These are phyloP conservation scores for Hanseniaspora mollemarum DNA, from an alignment of 805 yeast genomes.

Conservation along the genomic window DNA sequence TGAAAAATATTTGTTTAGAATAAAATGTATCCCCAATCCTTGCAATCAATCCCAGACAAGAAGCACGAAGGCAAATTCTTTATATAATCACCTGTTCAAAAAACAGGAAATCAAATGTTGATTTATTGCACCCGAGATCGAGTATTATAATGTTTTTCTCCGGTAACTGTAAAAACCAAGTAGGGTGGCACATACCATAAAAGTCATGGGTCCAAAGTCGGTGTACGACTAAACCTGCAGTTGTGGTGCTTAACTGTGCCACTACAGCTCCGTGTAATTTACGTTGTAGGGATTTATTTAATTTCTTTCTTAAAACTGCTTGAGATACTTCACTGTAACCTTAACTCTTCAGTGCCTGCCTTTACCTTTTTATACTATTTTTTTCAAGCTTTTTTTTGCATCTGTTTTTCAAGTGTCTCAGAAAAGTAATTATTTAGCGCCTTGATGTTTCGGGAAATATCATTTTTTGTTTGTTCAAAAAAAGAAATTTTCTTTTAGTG, in stretches of 20 bases:
- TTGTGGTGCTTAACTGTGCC: slow-evolving; percentile 47
- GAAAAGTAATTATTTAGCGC: no score
- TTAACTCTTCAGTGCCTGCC: no score
- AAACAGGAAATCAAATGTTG: slow-evolving; percentile 38
- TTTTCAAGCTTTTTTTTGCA: no score
- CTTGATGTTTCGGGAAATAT: no score
- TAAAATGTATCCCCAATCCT: slow-evolving; percentile 37
- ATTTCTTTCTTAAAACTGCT: no score
- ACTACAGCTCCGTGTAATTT: slow-evolving; percentile 31
- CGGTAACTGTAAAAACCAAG: slow-evolving; percentile 39
- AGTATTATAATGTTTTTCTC: slow-evolving; percentile 38
- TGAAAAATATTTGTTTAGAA: no score
- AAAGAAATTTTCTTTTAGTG: no score
- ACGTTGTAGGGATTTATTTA: slow-evolving; percentile 41
- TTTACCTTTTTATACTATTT: no score
- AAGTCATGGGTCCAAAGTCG: slow-evolving; percentile 50
- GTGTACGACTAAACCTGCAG: slow-evolving; percentile 18
- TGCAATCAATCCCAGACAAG: slow-evolving; percentile 56
- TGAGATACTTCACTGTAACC: no score
- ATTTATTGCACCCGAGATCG: slow-evolving; percentile 67
- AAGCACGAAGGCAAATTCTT: slow-evolving; percentile 64
- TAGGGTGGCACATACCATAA: slow-evolving; percentile 34
- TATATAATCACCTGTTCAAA: slow-evolving; percentile 28
- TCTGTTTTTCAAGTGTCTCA: no score
- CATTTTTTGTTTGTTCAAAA: no score